Conservation (phyloP, 192 early-diverging fungal genomes). For the Backusella mclennaniae region DNA sequence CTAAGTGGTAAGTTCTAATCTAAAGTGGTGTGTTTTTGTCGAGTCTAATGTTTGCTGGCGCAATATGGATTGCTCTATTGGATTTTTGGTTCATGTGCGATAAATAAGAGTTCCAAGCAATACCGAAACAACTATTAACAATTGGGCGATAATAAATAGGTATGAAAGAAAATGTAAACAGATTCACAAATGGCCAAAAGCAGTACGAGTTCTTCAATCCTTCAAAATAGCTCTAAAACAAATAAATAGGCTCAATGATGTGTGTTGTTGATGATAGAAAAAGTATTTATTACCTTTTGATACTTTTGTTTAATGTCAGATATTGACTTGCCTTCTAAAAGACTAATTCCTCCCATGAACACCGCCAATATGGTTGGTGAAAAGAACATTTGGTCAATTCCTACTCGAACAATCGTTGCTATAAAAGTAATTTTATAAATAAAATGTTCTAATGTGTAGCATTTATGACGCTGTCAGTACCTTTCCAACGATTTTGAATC, state of each 20-base stretch:
- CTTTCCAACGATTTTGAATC: slow-evolving; percentile 7
- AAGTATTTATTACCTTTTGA: slow-evolving; percentile 8
- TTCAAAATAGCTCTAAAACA: slow-evolving; percentile 18
- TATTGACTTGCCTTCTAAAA: slow-evolving; percentile 14
- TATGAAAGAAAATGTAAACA: slow-evolving; percentile 13
- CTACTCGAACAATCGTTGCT: slow-evolving; percentile 5
- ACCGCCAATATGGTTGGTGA: slow-evolving; percentile 10
- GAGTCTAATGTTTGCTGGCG: background rate
- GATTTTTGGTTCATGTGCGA: slow-evolving; percentile 24
- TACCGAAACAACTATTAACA: slow-evolving; percentile 4
- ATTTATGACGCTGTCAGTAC: background rate
- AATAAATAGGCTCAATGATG: background rate
- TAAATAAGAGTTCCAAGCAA: slow-evolving; percentile 25
- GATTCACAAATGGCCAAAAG: slow-evolving; percentile 24
- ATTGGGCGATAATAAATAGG: slow-evolving; percentile 21
- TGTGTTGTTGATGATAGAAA: background rate
- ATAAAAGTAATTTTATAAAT: background rate
- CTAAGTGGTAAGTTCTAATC: background rate
- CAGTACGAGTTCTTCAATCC: slow-evolving; percentile 16
- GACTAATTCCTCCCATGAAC: slow-evolving; percentile 21
- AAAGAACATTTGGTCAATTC: slow-evolving; percentile 19
- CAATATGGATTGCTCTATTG: background rate
- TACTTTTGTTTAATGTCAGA: slow-evolving; percentile 15
- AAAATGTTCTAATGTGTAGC: background rate
- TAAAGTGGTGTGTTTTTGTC: background rate